Base-by-base conservation (phyloP, 75 land plant genomes). In the Cryptomeria japonica region DNA sequence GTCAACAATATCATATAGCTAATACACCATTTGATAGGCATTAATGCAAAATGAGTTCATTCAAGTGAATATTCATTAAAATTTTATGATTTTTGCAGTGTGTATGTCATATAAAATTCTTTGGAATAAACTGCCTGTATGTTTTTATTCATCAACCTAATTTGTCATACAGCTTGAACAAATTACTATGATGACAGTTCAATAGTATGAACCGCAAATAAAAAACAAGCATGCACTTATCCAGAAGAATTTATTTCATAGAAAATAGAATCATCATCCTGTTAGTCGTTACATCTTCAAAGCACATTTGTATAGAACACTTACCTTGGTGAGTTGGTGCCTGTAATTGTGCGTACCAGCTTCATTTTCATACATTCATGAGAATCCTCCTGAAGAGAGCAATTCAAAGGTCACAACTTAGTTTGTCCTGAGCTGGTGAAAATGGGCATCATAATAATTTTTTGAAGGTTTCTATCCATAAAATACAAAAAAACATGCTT, bases 311-410 rank as follows among this genome's bases (percentile, higher is more conserved):
- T 80, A 38, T 36, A 80, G 47, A 80, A 22, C 28, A 80, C 84
- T 80, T 28, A 80, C 84, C 51, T 80, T 9, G 84, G 31, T 2
- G 31, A 80, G 22, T 22, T 80, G 15, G n/a, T 28, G 84, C 49
- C 12, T 44, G 84, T 28, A 44, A 80, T 22, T 37, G 49, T 42
- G 47, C 5, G 31, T 44, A 47, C 28, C 32, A 44, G 28, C 84
- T 80, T 44, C 49, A 42, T 80, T 80, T 80, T 80, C 46, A 42
- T 39, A 80, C 31, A 80, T 31, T 80, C 84, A 25, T 44, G 84
- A 44, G 31, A 14, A 41, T 80, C 51, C 46, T 80, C 49, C 84
- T 80, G n/a, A 80, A 28, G n/a, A 80, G 47, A 80, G 3, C 3
- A 80, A 80, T 44, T 42, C 47, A 44, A 44, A 80, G 84, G n/a